Conservation (phyloP, 352 stramenopile species). For the Globisporangium alternatum region DNA sequence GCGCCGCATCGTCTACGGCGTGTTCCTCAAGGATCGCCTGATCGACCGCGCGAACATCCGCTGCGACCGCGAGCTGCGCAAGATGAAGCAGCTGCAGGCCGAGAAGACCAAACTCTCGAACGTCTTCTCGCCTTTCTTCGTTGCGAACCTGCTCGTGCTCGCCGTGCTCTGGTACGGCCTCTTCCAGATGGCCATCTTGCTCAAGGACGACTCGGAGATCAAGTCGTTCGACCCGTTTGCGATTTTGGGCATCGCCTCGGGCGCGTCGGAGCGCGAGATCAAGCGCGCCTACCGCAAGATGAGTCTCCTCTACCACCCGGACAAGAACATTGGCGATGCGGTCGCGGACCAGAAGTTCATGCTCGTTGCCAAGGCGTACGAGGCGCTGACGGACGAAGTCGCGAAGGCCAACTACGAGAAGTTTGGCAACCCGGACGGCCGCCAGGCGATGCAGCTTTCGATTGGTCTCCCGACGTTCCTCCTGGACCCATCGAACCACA, state of each 20-base stretch:
- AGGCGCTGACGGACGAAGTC: constrained; percentile 95
- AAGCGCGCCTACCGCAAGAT: constrained; percentile 94
- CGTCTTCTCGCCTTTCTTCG: constrained; percentile 77
- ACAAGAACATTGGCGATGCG: constrained; percentile 97
- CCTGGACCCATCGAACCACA: constrained; percentile 96
- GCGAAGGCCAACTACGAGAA: constrained; percentile 98
- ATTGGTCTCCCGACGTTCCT: constrained; percentile 98
- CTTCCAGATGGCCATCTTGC: constrained; percentile 86
- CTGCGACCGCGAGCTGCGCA: constrained; percentile 80
- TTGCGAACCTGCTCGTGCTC: constrained; percentile 75
- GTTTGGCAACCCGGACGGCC: constrained; percentile 98
- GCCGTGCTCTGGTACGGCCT: constrained; percentile 80
- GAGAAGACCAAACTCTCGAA: constrained; percentile 85
- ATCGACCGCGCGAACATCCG: constrained; percentile 84
- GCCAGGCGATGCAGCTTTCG: constrained; percentile 94
- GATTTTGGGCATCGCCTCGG: constrained; percentile 94
- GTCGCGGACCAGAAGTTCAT: constrained; percentile 98
- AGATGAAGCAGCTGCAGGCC: constrained; percentile 82
- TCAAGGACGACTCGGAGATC: constrained; percentile 96
- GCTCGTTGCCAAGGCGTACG: constrained; percentile 94
- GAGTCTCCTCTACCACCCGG: constrained; percentile 91
- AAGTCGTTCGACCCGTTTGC: constrained; percentile 98
- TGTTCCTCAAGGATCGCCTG: constrained; percentile 86
- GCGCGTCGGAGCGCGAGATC: constrained; percentile 92
- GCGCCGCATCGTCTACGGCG: constrained; percentile 81